Evolutionary conservation across 2,329 filamentous ascomycete genomes (phyloP), one percentile per base, ranked within the genome.

Genomic region (Neurospora sp.): DNA sequence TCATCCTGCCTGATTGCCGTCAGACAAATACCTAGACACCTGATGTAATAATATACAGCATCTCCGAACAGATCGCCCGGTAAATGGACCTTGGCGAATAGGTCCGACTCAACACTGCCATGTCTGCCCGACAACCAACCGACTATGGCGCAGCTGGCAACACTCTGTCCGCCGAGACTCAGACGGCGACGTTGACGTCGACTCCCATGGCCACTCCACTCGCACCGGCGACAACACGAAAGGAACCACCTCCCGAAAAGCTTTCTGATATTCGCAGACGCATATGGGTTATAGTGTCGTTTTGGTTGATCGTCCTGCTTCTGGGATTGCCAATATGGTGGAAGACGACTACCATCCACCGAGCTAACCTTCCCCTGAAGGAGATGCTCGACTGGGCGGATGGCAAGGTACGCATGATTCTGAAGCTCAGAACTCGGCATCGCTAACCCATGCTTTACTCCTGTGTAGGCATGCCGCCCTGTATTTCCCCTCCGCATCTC

Each of bases 321-420:
- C 82, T 99, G 6, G 96, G 96, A 2, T 80, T 99, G 74, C 96
- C 96, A 70, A 90, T 97, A 86, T 99, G 96, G 96, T 96, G 93
- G 89, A 90, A 89, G 79, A 98, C 96, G 0, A 99, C 96, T 4
- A 91, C 92, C 0, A 97, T 98, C 69, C 94, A 97, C 79, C 88
- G 96, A 69, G 94, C 95, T 13, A 86, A 89, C 66, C 82, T 99
- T 75, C 96, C 96, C 5, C 80, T 97, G 74, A 86, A 91, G 77
- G 87, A 90, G 69, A 99, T 99, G 96, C 87, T 91, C 74, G 87
- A 91, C 72, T 98, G 96, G 95, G 92, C 93, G 10, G 92, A 96
- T 77, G 93, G 93, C 73, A 93, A 91, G 86, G 94, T 96, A 80
- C 72, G 82, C 73, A 36, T 36, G 58, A 38, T 33, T 17, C n/a